These are phyloP conservation scores for Ganoderma sinense DNA, from an alignment of 1,284 basidiomycete species.

Conservation along the genomic window DNA sequence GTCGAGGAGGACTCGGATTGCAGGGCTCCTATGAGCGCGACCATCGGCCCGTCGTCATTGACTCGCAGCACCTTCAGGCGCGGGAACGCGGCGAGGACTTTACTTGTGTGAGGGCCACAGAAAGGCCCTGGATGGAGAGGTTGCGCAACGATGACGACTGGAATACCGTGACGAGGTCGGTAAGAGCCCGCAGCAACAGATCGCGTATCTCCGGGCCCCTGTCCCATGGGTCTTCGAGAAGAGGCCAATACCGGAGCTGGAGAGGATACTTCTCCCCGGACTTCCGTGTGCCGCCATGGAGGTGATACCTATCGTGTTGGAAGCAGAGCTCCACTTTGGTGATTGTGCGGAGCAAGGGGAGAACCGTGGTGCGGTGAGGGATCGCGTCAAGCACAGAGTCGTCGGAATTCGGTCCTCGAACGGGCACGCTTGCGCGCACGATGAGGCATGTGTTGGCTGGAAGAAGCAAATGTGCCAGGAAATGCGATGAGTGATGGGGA, in stretches of 20 bases:
- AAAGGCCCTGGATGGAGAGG: neutral
- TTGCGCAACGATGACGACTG: neutral
- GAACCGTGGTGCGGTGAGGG: neutral
- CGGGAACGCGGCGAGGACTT: neutral
- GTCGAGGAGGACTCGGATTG: neutral
- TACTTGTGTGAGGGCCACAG: neutral
- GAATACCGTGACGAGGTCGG: neutral
- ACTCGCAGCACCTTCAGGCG: neutral
- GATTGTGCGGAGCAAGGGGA: neutral
- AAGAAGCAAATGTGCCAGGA: neutral
- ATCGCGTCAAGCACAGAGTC: neutral
- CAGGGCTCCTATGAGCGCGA: neutral
- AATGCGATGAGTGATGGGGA: neutral
- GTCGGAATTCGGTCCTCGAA: neutral
- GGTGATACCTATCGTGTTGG: neutral
- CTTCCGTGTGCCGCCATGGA: neutral
- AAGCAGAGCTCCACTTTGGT: neutral
- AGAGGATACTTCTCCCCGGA: neutral
- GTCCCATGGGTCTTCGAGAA: neutral
- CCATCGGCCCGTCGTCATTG: neutral
- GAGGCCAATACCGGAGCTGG: neutral
- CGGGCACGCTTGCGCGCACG: neutral
- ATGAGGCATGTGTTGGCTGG: neutral
- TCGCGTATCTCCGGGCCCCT: neutral
- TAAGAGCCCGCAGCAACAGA: neutral